Base-by-base conservation (phyloP, 2,329 filamentous ascomycete genomes). In the Stylonectria norvegica region DNA sequence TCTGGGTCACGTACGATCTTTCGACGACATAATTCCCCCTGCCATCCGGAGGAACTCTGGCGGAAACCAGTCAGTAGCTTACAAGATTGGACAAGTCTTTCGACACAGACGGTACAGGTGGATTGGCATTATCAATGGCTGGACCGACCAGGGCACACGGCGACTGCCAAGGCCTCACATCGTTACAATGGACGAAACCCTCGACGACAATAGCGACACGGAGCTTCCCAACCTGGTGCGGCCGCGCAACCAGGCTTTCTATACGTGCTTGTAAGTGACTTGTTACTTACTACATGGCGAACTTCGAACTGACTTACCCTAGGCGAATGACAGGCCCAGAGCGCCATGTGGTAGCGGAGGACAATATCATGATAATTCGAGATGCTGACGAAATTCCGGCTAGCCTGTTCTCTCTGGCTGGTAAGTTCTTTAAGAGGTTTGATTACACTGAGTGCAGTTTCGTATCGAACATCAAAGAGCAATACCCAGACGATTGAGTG, bases 341-440 rank as follows among this genome's bases (percentile, higher is more conserved):
- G 31, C 58, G 62, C 10, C 62, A 60, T 33, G 59, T 61, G 43
- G 56, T 57, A 36, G 58, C 88, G 1, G 83, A 94, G 58, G 84
- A 90, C 55, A 95, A 90, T 53, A 85, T 96, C 40, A 68, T 81
- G 42, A 65, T 82, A n/a, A 67, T 88, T 29, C 62, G 58, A 5
- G 65, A 76, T 38, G 52, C 56, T 33, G 62, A 36, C 61, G 67
- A 50, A 51, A 71, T 84, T 3, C 72, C 76, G 0, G 66, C 75
- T 4, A 55, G 76, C 17, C 70, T 94, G 47, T 75, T 88, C 57
- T 71, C 72, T 32, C 65, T 86, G 50, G 88, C 89, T 3, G 93
- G 93, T 1, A 85, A 83, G 54, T 88, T 87, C 63, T 97, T 98
- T 64, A 94, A 88, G 64, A 75, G 89, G 29, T 97, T 89, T 73